These are phyloP conservation scores for Gamarada debralockiae DNA, from an alignment of 495 filamentous ascomycete species.

Conservation along the genomic window DNA sequence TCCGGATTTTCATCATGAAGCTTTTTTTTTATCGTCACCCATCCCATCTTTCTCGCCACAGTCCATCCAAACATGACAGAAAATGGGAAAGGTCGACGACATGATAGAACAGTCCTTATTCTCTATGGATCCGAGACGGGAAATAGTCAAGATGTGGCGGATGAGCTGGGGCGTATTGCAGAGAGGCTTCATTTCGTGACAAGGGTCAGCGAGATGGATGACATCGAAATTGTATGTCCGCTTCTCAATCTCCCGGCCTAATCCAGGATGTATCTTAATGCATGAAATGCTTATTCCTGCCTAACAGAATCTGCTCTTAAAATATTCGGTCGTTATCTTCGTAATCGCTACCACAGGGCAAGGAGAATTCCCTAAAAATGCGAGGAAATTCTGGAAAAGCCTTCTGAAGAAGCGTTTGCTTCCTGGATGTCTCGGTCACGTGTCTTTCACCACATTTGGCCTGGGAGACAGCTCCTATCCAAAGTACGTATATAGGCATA, in stretches of 20 bases:
- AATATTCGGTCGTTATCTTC: conserved; percentile 66
- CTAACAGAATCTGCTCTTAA: conserved; percentile 37
- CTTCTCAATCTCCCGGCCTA: not conserved
- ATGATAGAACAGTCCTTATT: conserved; percentile 62
- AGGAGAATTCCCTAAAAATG: conserved; percentile 84
- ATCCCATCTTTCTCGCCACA: too few relatives aligned
- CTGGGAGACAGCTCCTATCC: conserved; percentile 92
- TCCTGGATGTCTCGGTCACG: conserved; percentile 56
- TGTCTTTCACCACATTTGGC: conserved; percentile 82
- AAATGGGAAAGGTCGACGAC: conserved; percentile 20
- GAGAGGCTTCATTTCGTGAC: conserved; percentile 76
- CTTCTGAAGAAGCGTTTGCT: conserved; percentile 75
- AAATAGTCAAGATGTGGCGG: conserved; percentile 83
- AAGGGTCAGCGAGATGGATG: conserved; percentile 70
- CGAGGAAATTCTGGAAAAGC: conserved; percentile 76
- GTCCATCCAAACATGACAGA: conserved; percentile 14
- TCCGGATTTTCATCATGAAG: too few relatives aligned
- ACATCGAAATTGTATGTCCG: conserved; percentile 63
- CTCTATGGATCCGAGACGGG: conserved; percentile 95
- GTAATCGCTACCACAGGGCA: conserved; percentile 91
- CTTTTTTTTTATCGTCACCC: too few relatives aligned
- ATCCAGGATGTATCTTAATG: not conserved
- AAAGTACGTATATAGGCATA: conserved; percentile 48
- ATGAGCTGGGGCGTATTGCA: conserved; percentile 68
- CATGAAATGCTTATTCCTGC: conserved; percentile 13